A percentile compares a stretch with the other conserved stretches of the same genome.
phyloP scores from a whole-genome alignment of 2,329 filamentous ascomycete genomes.

The Phialophora expanda region DNA sequence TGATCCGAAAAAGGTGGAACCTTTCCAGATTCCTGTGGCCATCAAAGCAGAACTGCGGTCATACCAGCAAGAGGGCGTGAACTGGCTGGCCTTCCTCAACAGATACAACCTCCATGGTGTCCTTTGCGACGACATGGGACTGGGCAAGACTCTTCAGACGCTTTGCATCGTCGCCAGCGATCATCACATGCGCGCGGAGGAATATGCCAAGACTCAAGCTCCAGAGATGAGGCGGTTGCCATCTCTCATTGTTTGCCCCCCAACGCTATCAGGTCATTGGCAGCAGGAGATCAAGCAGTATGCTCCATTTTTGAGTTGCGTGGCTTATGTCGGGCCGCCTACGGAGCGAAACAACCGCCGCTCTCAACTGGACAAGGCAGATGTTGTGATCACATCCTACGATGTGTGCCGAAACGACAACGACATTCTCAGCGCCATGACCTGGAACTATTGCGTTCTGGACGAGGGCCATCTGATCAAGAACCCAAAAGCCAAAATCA shows the following conservation, averaged over 20 bases:
- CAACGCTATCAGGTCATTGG: slow-evolving; percentile 96
- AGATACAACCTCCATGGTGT: slow-evolving; percentile 98
- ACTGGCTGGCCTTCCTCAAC: slow-evolving; percentile 98
- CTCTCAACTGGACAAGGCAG: slow-evolving; percentile 73
- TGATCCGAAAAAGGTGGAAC: slow-evolving; percentile 94
- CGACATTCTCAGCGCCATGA: slow-evolving; percentile 80
- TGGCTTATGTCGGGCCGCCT: slow-evolving; percentile 90
- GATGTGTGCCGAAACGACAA: slow-evolving; percentile 96
- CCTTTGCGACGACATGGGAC: slow-evolving; percentile 98
- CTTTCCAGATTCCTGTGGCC: slow-evolving; percentile 89
- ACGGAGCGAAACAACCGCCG: slow-evolving; percentile 75
- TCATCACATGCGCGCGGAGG: slow-evolving; percentile 89
- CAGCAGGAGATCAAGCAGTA: slow-evolving; percentile 97
- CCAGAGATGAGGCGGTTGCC: slow-evolving; percentile 79
- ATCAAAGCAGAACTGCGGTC: slow-evolving; percentile 97
- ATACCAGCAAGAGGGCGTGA: slow-evolving; percentile 98
- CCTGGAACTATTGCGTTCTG: slow-evolving; percentile 96
- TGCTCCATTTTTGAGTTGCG: slow-evolving; percentile 87
- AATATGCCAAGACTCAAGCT: slow-evolving; percentile 81
- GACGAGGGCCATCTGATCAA: slow-evolving; percentile 99
- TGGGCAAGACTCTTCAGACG: slow-evolving; percentile 96
- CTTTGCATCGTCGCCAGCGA: slow-evolving; percentile 98
- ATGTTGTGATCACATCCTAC: slow-evolving; percentile 96
- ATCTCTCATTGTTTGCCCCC: slow-evolving; percentile 93
- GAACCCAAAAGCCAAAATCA: slow-evolving; percentile 96